phyloP scores from a whole-genome alignment of 257 asterid species.

The Nicotiana benthamiana region DNA sequence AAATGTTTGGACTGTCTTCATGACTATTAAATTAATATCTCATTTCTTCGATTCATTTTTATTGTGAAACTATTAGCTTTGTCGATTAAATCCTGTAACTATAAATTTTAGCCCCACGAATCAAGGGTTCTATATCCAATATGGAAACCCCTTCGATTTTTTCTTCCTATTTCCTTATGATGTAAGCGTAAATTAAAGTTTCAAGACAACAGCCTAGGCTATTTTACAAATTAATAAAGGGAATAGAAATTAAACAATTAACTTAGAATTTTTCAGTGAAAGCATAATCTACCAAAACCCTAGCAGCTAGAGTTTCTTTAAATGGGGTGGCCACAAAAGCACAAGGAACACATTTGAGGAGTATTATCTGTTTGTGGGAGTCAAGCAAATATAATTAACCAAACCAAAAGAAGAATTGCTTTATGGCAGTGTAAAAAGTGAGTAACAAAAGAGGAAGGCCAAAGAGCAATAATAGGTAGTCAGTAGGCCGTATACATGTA shows the following conservation, averaged over 20 bases:
- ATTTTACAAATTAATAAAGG: neutral
- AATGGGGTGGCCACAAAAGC: constrained; percentile 5
- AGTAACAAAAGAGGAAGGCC: neutral
- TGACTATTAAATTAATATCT: neutral
- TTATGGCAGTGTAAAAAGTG: neutral
- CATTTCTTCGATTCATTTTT: neutral
- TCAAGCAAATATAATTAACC: neutral
- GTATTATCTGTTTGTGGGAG: constrained; percentile 11
- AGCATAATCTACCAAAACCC: neutral
- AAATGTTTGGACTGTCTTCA: neutral
- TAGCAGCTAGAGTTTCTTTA: neutral
- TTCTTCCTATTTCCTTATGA: neutral
- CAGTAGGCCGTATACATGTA: neutral
- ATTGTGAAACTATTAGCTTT: neutral
- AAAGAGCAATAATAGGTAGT: neutral
- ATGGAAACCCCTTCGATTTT: neutral
- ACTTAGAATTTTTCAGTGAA: neutral
- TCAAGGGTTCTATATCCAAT: no score
- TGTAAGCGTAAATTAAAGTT: neutral
- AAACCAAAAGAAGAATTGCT: neutral
- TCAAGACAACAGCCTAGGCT: neutral
- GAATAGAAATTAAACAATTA: neutral
- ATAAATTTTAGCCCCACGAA: neutral
- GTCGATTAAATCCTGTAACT: neutral
- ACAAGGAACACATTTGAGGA: constrained; percentile 12